phyloP scores from a whole-genome alignment of 192 early-diverging fungal species.

The Coemansia pectinata region DNA sequence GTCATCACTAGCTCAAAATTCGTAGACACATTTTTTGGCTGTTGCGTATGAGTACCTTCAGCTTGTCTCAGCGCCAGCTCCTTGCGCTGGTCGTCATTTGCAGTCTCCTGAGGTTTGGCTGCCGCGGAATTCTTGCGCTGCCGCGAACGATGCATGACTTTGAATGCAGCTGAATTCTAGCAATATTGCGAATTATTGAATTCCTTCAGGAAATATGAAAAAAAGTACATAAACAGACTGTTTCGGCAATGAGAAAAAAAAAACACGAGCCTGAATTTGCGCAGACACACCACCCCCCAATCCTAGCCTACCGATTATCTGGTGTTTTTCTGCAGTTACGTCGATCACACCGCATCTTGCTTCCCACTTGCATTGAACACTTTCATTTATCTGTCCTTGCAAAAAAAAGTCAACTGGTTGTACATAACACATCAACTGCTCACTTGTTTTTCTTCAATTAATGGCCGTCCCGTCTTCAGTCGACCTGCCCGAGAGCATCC shows the following conservation, averaged over 20 bases:
- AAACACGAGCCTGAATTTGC: neutral
- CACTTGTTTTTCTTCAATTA: neutral
- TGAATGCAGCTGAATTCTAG: neutral
- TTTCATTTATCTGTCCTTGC: neutral
- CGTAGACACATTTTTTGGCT: neutral
- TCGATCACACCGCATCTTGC: conserved; percentile 1
- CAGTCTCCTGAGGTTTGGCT: neutral
- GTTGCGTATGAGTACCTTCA: conserved; percentile 28
- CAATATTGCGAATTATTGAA: neutral
- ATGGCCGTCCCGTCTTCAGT: neutral
- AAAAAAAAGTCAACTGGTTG: neutral
- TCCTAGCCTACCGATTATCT: neutral
- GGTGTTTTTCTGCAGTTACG: neutral
- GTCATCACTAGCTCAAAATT: neutral
- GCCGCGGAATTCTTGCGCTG: conserved; percentile 5
- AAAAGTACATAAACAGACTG: neutral
- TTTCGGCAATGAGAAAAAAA: neutral
- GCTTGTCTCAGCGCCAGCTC: conserved; percentile 48
- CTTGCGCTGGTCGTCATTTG: conserved; percentile 41
- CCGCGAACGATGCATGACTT: conserved; percentile 25
- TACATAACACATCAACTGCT: neutral
- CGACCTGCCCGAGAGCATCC: neutral
- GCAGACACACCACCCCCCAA: neutral
- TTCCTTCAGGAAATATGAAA: neutral
- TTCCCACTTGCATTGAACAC: neutral